A percentile compares a stretch with the other conserved stretches of the same genome.
phyloP scores from a whole-genome alignment of 179 eudicot species.

The Patellifolia procumbens region DNA sequence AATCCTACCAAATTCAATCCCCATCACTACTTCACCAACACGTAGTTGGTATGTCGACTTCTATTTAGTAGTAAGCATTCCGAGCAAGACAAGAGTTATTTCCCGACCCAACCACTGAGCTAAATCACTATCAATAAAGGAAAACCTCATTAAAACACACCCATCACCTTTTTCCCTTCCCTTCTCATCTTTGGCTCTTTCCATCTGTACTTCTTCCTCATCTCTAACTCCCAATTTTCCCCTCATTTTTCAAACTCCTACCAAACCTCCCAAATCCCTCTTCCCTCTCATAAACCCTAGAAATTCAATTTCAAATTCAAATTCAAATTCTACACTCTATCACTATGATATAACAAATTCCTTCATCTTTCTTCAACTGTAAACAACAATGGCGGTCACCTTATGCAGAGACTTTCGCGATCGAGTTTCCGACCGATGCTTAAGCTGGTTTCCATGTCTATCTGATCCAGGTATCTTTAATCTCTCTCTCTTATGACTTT shows the following conservation, averaged over 20 bases:
- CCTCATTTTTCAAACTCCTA: not conserved
- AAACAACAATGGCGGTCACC: constrained; percentile 38
- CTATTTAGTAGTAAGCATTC: too few species aligned
- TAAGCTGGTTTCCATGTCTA: constrained; percentile 67
- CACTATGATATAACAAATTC: not conserved
- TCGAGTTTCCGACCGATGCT: constrained; percentile 50
- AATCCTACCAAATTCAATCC: too few species aligned
- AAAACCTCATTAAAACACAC: too few species aligned
- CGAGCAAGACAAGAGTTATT: too few species aligned
- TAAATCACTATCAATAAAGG: too few species aligned
- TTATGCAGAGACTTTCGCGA: constrained; percentile 44
- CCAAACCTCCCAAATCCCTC: too few species aligned
- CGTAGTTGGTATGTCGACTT: too few species aligned
- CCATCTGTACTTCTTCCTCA: too few species aligned
- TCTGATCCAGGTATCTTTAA: constrained; percentile 70
- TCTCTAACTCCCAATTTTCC: not conserved
- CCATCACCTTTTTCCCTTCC: too few species aligned
- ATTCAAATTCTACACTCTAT: not conserved
- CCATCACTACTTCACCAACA: too few species aligned
- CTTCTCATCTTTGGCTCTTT: too few species aligned
- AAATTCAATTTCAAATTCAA: not conserved
- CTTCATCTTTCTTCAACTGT: not conserved
- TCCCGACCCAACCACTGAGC: too few species aligned
- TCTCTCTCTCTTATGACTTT: not conserved
- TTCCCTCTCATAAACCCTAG: not conserved